phyloP scores from a whole-genome alignment of 2,329 filamentous ascomycete genomes.

The Sporothrix protearum region DNA sequence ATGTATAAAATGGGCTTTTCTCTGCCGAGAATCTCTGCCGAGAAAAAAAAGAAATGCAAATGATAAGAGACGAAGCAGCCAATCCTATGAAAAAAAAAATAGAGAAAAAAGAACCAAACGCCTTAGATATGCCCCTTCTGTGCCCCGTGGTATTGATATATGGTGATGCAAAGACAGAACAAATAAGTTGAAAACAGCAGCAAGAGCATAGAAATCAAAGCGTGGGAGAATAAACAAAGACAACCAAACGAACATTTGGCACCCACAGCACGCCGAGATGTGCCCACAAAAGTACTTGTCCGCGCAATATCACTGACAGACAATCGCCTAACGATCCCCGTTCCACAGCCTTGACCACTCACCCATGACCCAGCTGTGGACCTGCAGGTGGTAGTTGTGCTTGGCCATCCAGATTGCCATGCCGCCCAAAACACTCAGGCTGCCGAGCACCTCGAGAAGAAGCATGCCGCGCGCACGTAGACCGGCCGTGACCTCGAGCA shows the following conservation, averaged over 20 bases:
- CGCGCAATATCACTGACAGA: not conserved
- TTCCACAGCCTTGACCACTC: slow-evolving; percentile 36
- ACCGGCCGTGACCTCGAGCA: slow-evolving; percentile 66
- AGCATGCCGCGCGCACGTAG: slow-evolving; percentile 63
- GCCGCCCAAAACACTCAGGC: slow-evolving; percentile 70
- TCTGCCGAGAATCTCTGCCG: no score
- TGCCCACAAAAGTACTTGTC: not conserved
- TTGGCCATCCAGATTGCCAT: slow-evolving; percentile 59
- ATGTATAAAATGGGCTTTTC: not conserved
- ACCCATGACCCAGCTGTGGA: slow-evolving; percentile 31
- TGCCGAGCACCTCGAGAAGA: slow-evolving; percentile 69
- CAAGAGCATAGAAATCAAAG: not conserved
- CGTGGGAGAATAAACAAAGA: not conserved
- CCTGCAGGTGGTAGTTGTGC: slow-evolving; percentile 33
- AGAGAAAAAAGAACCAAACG: not conserved
- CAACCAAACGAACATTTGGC: not conserved
- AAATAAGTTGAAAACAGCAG: not conserved
- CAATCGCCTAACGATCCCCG: slow-evolving; percentile 26
- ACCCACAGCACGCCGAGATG: not conserved
- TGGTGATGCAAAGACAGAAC: slow-evolving; percentile 6
- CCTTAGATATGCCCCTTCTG: slow-evolving; percentile 10
- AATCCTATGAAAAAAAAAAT: not conserved
- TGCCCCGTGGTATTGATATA: slow-evolving; percentile 13
- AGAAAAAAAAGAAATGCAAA: no score
- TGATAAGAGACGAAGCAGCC: not conserved